phyloP scores from a whole-genome alignment of 345 rosid genomes.

The Eucalyptus pauciflora region DNA sequence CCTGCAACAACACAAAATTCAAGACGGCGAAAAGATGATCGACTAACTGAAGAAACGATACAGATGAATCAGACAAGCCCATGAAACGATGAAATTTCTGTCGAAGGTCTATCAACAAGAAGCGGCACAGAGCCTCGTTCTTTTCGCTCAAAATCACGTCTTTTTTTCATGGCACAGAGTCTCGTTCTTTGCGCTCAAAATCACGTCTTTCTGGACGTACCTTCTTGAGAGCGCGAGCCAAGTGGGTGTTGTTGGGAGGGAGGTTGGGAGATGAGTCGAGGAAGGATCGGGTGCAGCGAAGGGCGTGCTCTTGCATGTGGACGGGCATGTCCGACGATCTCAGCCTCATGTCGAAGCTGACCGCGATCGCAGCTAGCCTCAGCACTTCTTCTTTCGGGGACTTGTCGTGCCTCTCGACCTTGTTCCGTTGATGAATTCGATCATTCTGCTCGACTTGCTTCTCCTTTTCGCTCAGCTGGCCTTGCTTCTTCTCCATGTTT shows the following conservation, averaged over 20 bases:
- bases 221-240: slow-evolving; percentile 35
- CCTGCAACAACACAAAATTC: neutral
- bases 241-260: slow-evolving; percentile 9
- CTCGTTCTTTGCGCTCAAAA: neutral
- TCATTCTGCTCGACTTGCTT: neutral
- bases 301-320: slow-evolving; percentile 25
- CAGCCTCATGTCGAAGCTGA: slow-evolving; percentile 21
- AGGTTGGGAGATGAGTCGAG: slow-evolving; percentile 10
- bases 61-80: neutral
- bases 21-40: neutral
- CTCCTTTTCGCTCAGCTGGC: neutral
- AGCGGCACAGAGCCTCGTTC: neutral
- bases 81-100: neutral
- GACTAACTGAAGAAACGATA: neutral
- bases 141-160: neutral
- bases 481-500: neutral
- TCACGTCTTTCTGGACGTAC: neutral
- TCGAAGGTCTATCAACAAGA: neutral
- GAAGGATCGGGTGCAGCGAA: slow-evolving; percentile 14
- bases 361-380: slow-evolving; percentile 20
- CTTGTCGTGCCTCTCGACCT: neutral
- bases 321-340: slow-evolving; percentile 28
- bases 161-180: neutral
- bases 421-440: neutral
- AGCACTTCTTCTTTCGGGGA: slow-evolving; percentile 5